Evolutionary conservation across 139 green algal genomes (phyloP), one percentile per base, ranked within the genome.

Genomic region (Chlamydomonas applanata): DNA sequence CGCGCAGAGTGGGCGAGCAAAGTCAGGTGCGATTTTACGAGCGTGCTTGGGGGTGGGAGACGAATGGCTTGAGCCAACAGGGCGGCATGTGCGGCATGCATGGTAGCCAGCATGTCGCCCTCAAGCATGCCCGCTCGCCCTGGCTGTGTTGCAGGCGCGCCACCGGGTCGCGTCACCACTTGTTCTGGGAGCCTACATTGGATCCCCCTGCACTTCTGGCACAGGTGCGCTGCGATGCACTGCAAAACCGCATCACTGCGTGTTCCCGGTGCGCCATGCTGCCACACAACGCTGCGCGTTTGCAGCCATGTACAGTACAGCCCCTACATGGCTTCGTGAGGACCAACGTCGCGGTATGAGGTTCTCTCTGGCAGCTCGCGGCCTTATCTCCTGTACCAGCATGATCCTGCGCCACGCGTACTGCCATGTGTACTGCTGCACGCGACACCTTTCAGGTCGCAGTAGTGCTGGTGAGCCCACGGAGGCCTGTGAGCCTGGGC

Each of bases 401-500:
- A 11, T 7, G 40, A 7, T 19, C 7, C 7, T 49, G 7, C 11
- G 11, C 40, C 40, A 19, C 11, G 40, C 7, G 40, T 7, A 7
- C 7, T 49, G 40, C 7, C 11, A 19, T 49, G 7, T 11, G 7
- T 49, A 11, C 40, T 49, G 40, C 40, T 19, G 11, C 40, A 49
- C 40, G 7, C 7, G 7, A 19, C 40, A 11, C 40, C 40, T 19
- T 11, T 7, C 29, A 72, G 53, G 49, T 73, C 1, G 52, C 56
- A 2, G 70, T 84, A 34, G 74, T 85, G 4, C 67, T 85, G 0
- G 66, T 83, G 0, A 69, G 66, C 44, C 78, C 83, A 1, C 76
- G 80, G 53, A 76, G 83, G 57, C 86, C 88, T 32, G 78, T 85
- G 53, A 85, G 63, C 17, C 76, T 87, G 9, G 88, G 88, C 33